These are phyloP conservation scores for Verticillium dahliae DNA, from an alignment of 2,329 filamentous ascomycete genomes.

Conservation along the genomic window DNA sequence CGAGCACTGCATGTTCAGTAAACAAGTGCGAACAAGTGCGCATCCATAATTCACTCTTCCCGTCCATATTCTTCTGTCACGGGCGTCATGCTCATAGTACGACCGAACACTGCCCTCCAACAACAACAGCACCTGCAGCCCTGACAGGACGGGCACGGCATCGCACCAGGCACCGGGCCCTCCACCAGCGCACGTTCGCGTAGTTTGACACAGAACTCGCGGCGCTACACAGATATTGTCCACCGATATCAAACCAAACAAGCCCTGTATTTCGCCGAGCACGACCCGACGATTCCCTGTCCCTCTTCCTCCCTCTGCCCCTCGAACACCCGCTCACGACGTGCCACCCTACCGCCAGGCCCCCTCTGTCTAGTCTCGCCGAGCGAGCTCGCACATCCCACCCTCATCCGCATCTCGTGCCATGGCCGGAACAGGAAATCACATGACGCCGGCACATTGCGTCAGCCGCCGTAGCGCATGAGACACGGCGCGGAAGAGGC, in stretches of 20 bases:
- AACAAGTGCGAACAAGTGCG: too few relatives aligned
- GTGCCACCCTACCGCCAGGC: not conserved
- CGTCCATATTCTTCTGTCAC: too few relatives aligned
- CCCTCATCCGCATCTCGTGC: not conserved
- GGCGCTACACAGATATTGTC: not conserved
- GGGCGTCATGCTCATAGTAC: too few relatives aligned
- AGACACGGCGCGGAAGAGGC: too few relatives aligned
- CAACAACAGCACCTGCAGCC: too few relatives aligned
- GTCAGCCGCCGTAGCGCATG: not conserved
- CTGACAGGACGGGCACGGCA: not conserved
- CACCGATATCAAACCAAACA: not conserved
- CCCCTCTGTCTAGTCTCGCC: not conserved
- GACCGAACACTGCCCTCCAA: too few relatives aligned
- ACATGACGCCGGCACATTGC: not conserved
- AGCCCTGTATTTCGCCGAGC: not conserved
- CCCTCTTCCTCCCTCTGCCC: not conserved
- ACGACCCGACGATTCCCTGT: not conserved
- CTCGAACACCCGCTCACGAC: not conserved
- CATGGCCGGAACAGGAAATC: not conserved
- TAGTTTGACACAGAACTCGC: not conserved
- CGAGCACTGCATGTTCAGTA: too few relatives aligned
- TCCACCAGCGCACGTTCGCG: not conserved
- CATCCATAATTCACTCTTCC: too few relatives aligned
- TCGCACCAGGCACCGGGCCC: not conserved
- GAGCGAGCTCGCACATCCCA: not conserved